Percentiles rank a stretch among this genome's conserved stretches.
These are phyloP conservation scores for Fusarium sp. DNA, from an alignment of 2,329 filamentous ascomycete genomes.

Conservation along the genomic window DNA sequence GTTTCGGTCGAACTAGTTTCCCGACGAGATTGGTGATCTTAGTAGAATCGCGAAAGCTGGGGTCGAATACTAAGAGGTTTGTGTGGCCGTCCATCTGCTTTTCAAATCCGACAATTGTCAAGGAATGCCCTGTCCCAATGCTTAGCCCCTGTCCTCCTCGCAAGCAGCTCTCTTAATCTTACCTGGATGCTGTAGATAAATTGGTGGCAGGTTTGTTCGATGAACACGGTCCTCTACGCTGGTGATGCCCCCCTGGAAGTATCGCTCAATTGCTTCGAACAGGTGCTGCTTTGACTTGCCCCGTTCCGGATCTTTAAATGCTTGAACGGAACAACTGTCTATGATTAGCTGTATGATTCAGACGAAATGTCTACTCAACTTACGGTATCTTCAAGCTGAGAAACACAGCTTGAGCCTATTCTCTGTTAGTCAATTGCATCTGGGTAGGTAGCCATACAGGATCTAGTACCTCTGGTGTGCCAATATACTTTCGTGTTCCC, in stretches of 20 bases:
- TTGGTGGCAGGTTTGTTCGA: constrained; percentile 79
- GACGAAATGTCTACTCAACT: constrained; percentile 44
- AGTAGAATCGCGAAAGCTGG: constrained; percentile 78
- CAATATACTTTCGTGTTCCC: constrained; percentile 95
- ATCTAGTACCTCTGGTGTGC: constrained; percentile 80
- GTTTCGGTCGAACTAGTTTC: constrained; percentile 58
- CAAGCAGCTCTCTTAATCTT: constrained; percentile 31
- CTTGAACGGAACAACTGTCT: constrained; percentile 70
- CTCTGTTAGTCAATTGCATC: neutral
- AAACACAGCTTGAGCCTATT: constrained; percentile 82
- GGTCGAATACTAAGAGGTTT: constrained; percentile 88
- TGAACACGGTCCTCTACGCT: constrained; percentile 68
- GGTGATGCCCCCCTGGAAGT: constrained; percentile 71
- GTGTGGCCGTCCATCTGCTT: constrained; percentile 70
- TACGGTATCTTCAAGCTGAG: constrained; percentile 74
- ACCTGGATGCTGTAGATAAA: constrained; percentile 90
- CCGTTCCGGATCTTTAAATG: constrained; percentile 64
- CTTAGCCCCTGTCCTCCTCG: neutral
- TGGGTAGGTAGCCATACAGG: too few relatives aligned
- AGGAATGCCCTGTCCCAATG: constrained; percentile 76
- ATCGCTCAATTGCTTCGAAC: constrained; percentile 76
- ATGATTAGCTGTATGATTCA: constrained; percentile 1
- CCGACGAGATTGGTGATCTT: constrained; percentile 71
- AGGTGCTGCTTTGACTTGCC: constrained; percentile 65
- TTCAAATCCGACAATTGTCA: constrained; percentile 91